Percentiles rank a stretch among this genome's conserved stretches.
Conservation (phyloP, 2,329 filamentous ascomycete genomes). For the Botrytis paeoniae region DNA sequence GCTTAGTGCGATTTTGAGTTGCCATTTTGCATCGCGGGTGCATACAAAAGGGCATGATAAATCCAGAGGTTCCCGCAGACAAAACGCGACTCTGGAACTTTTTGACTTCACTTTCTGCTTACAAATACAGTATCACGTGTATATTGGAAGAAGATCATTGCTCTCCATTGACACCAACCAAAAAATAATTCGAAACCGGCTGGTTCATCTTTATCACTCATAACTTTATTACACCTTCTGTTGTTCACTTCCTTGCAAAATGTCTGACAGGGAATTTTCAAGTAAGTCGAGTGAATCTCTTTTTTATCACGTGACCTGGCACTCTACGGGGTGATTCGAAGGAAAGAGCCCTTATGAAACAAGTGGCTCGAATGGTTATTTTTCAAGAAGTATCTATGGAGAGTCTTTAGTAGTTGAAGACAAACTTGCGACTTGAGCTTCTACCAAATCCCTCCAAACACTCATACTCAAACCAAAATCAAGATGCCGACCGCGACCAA, state of each 20-base stretch:
- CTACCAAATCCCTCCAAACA: background rate
- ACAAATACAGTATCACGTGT: background rate
- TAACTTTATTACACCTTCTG: background rate
- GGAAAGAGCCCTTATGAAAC: background rate
- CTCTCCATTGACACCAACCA: background rate
- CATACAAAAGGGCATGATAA: slow-evolving; percentile 17
- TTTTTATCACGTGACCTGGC: background rate
- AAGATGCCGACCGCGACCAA: slow-evolving; percentile 1
- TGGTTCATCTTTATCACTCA: background rate
- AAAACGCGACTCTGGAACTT: slow-evolving; percentile 15
- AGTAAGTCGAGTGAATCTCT: slow-evolving; percentile 15
- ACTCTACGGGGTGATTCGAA: background rate
- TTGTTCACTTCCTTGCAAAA: slow-evolving; percentile 33
- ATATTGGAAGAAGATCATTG: background rate
- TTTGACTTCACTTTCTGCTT: slow-evolving; percentile 13
- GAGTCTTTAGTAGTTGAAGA: background rate
- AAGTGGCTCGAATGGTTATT: background rate
- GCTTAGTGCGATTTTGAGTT: slow-evolving; percentile 13
- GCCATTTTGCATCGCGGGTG: slow-evolving; percentile 3
- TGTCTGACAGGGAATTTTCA: slow-evolving; percentile 65
- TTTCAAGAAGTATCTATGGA: background rate
- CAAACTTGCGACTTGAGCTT: background rate
- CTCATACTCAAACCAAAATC: background rate
- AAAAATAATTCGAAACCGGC: background rate
- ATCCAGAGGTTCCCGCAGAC: slow-evolving; percentile 14